Evolutionary conservation across 805 yeast species (phyloP).

Genomic region (Maudiozyma bulderi): DNA sequence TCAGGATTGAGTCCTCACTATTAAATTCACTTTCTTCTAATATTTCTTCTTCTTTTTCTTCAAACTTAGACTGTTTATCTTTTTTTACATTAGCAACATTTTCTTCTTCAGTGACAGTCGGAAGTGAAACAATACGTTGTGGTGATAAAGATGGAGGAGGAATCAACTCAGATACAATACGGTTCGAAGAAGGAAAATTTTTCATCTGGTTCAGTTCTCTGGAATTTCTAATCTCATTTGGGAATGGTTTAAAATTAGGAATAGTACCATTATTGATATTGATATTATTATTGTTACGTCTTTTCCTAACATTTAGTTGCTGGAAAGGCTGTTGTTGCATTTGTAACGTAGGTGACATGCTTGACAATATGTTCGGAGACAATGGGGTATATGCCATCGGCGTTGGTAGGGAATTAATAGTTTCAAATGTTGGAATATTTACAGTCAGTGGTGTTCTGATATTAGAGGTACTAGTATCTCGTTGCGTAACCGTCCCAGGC

Average conservation of each 20-base stretch:
- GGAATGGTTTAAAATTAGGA: background rate
- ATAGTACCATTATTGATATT: background rate
- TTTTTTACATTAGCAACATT: background rate
- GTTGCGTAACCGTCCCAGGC: background rate
- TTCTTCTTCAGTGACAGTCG: conserved; percentile 15
- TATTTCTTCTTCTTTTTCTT: background rate
- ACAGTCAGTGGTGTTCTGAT: conserved; percentile 16
- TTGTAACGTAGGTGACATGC: conserved; percentile 3
- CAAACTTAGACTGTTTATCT: background rate
- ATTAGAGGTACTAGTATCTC: background rate
- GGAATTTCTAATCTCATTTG: conserved; percentile 1
- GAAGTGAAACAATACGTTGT: conserved; percentile 21
- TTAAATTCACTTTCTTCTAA: background rate
- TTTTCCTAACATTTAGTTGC: conserved; percentile 11
- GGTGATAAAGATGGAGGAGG: conserved; percentile 12
- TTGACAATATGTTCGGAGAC: conserved; percentile 10
- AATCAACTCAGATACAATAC: conserved; percentile 22
- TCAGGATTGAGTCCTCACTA: conserved; percentile 8
- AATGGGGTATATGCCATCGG: conserved; percentile 24
- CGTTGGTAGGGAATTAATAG: conserved; percentile 23
- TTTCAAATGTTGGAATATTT: conserved; percentile 16
- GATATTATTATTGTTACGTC: conserved; percentile 5
- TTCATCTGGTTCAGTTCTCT: conserved; percentile 4
- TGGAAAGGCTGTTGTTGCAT: conserved; percentile 1
- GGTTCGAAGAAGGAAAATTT: conserved; percentile 6